phyloP scores from a whole-genome alignment of 345 rosid species.

The rapeseed (Brassica napus) region DNA sequence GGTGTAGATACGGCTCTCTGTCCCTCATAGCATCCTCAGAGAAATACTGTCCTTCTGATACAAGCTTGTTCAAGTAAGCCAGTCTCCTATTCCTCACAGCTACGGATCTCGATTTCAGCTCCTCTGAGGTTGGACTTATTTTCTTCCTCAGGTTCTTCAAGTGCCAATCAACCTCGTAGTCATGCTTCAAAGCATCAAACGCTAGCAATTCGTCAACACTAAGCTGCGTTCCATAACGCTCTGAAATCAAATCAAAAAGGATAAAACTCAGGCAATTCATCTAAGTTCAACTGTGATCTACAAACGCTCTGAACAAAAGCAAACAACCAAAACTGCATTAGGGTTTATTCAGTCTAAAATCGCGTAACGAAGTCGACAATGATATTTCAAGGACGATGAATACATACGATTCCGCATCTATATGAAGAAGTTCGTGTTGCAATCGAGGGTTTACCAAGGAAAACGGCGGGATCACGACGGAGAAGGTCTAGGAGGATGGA shows the following conservation, averaged over 20 bases:
- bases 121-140: constrained; percentile 64
- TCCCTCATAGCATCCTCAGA: constrained; percentile 98
- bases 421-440: not conserved
- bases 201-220: constrained; percentile 63
- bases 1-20: constrained; percentile 92
- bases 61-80: constrained; percentile 69
- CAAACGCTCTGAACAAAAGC: constrained; percentile 48
- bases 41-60: constrained; percentile 70
- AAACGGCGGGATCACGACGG: constrained; percentile 79
- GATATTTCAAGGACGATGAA: not conserved
- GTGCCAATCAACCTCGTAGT: constrained; percentile 87
- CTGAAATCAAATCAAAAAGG: constrained; percentile 40
- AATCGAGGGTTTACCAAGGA: constrained; percentile 54
- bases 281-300: constrained; percentile 48
- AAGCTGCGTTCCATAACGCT: constrained; percentile 72
- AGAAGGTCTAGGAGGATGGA: constrained; percentile 86
- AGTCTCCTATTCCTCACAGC: constrained; percentile 79
- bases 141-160: constrained; percentile 68
- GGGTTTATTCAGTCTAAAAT: not conserved
- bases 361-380: not conserved
- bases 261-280: constrained; percentile 41
- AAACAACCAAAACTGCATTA: not conserved
- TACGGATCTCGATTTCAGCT: constrained; percentile 62
- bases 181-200: constrained; percentile 61
- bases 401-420: not conserved